Percentiles rank a stretch among this genome's conserved stretches.
phyloP scores from a whole-genome alignment of 2,329 filamentous ascomycete species.

The Esteya vermicola region DNA sequence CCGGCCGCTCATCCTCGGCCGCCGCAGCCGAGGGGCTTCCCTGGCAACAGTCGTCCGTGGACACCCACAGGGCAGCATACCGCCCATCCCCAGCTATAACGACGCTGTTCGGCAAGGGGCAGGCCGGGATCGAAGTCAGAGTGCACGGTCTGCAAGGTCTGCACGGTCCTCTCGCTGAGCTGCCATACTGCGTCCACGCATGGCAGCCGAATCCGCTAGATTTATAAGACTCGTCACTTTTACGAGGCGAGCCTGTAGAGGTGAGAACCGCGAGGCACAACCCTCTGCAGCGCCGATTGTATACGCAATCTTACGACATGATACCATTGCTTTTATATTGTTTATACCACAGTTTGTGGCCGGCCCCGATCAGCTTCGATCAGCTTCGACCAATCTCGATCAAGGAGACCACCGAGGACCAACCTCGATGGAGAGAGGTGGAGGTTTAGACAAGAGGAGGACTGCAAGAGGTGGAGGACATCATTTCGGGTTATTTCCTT shows the following conservation, averaged over 20 bases:
- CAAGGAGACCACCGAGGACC: too few species aligned
- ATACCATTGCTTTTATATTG: constrained; percentile 8
- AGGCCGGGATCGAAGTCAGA: constrained; percentile 29
- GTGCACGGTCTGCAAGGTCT: constrained; percentile 16
- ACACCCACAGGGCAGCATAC: constrained; percentile 19
- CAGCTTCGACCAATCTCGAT: too few species aligned
- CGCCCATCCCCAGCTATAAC: constrained; percentile 73
- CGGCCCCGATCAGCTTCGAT: too few species aligned
- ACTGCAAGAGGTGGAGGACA: not conserved
- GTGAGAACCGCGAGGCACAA: too few species aligned
- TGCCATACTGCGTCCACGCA: too few species aligned
- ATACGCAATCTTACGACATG: constrained; percentile 12
- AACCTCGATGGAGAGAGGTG: too few species aligned
- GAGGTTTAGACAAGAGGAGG: not conserved
- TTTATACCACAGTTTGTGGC: too few species aligned
- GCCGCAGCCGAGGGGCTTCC: constrained; percentile 36
- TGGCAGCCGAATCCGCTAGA: too few species aligned
- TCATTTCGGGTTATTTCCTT: not conserved
- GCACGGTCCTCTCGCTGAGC: too few species aligned
- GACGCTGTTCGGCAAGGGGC: constrained; percentile 51
- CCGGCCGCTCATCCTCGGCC: constrained; percentile 34
- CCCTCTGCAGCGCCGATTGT: not conserved
- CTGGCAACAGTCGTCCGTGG: constrained; percentile 21
- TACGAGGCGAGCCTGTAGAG: too few species aligned
- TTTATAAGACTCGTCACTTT: too few species aligned